Percentiles rank a stretch among this genome's conserved stretches.
Conservation (phyloP, 2,329 filamentous ascomycete genomes). For the Parastagonospora nodorum region DNA sequence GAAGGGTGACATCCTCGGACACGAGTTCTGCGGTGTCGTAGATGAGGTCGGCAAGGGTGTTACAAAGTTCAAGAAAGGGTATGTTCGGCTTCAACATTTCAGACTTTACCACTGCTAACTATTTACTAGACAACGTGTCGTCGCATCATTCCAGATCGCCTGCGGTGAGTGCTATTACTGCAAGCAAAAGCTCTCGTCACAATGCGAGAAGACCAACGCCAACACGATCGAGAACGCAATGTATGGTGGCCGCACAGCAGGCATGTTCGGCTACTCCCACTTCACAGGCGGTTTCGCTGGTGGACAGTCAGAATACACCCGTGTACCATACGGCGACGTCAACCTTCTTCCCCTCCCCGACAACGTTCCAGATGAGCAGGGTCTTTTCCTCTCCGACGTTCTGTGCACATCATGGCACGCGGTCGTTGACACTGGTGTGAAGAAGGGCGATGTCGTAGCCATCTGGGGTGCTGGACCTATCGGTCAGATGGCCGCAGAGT, state of each 20-base stretch:
- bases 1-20: constrained; percentile 58
- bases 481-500: constrained; percentile 75
- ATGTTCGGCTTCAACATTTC: constrained; percentile 8
- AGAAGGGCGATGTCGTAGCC: constrained; percentile 75
- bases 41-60: constrained; percentile 52
- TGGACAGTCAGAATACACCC: constrained; percentile 84
- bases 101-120: constrained; percentile 21
- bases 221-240: constrained; percentile 73
- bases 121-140: constrained; percentile 62
- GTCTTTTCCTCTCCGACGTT: constrained; percentile 79
- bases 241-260: constrained; percentile 79
- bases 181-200: constrained; percentile 75
- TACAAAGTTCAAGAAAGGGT: constrained; percentile 51
- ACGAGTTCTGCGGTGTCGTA: constrained; percentile 59
- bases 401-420: constrained; percentile 79
- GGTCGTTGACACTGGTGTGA: constrained; percentile 83
- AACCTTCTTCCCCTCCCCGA: constrained; percentile 82
- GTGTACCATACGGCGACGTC: constrained; percentile 79
- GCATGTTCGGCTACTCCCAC: constrained; percentile 64
- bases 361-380: constrained; percentile 83
- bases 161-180: constrained; percentile 74
- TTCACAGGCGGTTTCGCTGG: constrained; percentile 88
- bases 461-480: constrained; percentile 89
- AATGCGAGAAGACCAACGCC: constrained; percentile 79
- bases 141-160: constrained; percentile 86